phyloP scores from a whole-genome alignment of 106 monocot genomes.

The Iris macrosiphon region DNA sequence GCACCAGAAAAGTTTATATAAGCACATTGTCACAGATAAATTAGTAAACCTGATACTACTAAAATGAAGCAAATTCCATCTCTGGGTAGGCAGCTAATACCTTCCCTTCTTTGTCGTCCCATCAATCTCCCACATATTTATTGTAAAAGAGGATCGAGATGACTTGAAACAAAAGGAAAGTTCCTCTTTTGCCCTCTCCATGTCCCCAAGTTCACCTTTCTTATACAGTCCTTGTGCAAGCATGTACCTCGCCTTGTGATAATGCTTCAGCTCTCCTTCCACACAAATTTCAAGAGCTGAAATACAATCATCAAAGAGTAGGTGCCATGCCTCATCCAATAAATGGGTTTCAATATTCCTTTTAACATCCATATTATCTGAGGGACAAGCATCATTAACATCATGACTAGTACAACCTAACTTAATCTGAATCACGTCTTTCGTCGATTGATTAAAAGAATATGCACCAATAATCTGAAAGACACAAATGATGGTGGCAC shows the following conservation, averaged over 20 bases:
- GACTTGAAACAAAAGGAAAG: conserved; percentile 97
- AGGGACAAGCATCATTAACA: conserved; percentile 10
- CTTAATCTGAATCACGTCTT: conserved; percentile 39
- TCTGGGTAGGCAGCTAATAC: conserved; percentile 16
- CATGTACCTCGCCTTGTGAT: conserved; percentile 86
- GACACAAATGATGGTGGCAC: background rate
- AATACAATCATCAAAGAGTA: conserved; percentile 83
- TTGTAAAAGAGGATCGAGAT: conserved; percentile 78
- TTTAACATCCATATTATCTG: conserved; percentile 28
- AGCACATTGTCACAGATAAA: background rate
- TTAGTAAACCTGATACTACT: background rate
- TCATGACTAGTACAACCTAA: conserved; percentile 37
- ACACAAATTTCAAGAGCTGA: conserved; percentile 64
- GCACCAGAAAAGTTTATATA: background rate
- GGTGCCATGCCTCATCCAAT: conserved; percentile 70
- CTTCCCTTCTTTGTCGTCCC: conserved; percentile 69
- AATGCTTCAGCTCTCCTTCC: conserved; percentile 98
- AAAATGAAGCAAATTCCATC: too few species aligned
- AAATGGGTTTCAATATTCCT: conserved; percentile 26
- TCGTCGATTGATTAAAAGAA: conserved; percentile 55
- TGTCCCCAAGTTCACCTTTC: conserved; percentile 57
- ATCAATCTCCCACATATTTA: conserved; percentile 99
- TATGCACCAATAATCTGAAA: conserved; percentile 66
- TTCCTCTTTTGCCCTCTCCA: conserved; percentile 89
- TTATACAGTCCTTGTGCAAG: conserved; percentile 76